These are phyloP conservation scores for Cicer chorassanicum DNA, from an alignment of 306 rosid species.

Conservation along the genomic window DNA sequence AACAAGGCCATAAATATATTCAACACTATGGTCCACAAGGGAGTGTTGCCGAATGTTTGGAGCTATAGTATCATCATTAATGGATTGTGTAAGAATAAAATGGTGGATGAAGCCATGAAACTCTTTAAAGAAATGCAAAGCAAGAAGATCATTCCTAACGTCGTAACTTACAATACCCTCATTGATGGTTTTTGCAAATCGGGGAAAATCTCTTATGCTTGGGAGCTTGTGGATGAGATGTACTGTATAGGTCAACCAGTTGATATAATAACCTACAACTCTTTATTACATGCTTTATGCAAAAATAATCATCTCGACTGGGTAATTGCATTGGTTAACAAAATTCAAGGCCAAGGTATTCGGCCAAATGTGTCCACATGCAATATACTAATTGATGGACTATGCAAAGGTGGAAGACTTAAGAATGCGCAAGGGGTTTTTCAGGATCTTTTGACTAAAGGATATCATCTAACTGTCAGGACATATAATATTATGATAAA, in stretches of 20 bases:
- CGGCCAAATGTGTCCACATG: no score
- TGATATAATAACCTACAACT: not conserved
- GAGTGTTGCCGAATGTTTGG: not conserved
- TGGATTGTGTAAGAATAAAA: not conserved
- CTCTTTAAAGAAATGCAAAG: not conserved
- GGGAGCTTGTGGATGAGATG: not conserved
- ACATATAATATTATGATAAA: no score
- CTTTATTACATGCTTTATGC: not conserved
- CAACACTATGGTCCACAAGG: not conserved
- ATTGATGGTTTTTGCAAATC: not conserved
- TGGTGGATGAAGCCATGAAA: not conserved
- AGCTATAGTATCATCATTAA: not conserved
- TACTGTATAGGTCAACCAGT: not conserved
- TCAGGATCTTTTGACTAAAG: no score
- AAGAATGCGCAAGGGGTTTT: no score
- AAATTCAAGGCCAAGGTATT: no score
- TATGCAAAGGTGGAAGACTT: no score
- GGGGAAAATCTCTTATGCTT: not conserved
- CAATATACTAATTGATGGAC: no score
- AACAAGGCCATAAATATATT: not conserved
- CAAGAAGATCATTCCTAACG: not conserved
- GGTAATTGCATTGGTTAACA: no score
- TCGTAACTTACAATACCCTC: not conserved
- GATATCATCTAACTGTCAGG: no score
- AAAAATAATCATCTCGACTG: not conserved